These are phyloP conservation scores for Asclepias syriaca DNA, from an alignment of 257 asterid genomes.

Conservation along the genomic window DNA sequence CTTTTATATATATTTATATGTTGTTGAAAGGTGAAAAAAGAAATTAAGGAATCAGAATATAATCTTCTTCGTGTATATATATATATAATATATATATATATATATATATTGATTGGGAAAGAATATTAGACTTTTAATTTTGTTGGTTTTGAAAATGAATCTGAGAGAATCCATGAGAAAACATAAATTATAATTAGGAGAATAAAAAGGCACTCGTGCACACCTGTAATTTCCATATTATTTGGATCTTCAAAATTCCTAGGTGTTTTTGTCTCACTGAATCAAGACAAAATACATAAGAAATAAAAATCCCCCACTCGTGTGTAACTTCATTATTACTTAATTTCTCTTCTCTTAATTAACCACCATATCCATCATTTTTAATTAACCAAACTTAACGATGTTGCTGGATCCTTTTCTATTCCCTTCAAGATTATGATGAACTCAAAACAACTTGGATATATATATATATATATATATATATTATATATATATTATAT, in stretches of 20 bases:
- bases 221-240: not conserved
- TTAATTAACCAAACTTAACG: not conserved
- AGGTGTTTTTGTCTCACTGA: not conserved
- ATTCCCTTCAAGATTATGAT: no score
- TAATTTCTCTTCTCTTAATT: not conserved
- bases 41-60: not conserved
- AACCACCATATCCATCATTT: not conserved
- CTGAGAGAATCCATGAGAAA: no score
- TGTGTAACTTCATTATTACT: slow-evolving; percentile 1
- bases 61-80: no score
- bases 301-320: slow-evolving; percentile 5
- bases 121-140: not conserved
- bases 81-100: no score
- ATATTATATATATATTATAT: no score
- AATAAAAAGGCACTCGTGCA: slow-evolving; percentile 17
- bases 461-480: no score
- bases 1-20: no score
- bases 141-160: no score
- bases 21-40: not conserved
- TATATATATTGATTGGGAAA: no score
- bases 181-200: not conserved
- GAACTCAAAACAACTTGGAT: no score
- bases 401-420: no score
- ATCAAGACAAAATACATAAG: not conserved
- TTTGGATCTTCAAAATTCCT: not conserved